Conservation (phyloP, 768 basidiomycete species). For the Lyophyllum atratum region DNA sequence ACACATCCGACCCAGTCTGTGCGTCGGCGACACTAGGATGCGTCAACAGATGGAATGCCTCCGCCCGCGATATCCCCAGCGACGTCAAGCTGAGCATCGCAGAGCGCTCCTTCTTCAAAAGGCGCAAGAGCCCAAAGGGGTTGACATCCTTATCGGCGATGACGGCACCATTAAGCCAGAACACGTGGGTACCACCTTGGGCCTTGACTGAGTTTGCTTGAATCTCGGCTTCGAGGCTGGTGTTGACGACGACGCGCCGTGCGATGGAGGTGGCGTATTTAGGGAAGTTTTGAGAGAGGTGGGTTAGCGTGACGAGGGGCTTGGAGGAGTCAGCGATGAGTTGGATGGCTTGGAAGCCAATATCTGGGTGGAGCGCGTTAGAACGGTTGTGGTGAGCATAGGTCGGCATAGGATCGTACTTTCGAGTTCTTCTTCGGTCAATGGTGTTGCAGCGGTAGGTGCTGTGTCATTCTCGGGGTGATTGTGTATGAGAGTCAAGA, state of each 20-base stretch:
- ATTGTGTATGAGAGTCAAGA: slow-evolving; percentile 39
- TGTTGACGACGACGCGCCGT: slow-evolving; percentile 61
- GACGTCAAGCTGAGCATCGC: slow-evolving; percentile 59
- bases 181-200: slow-evolving; percentile 52
- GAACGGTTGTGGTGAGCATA: slow-evolving; percentile 3
- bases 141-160: slow-evolving; percentile 66
- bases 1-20: slow-evolving; percentile 47
- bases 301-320: slow-evolving; percentile 57
- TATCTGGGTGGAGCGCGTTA: slow-evolving; percentile 34
- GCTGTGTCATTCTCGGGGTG: slow-evolving; percentile 41
- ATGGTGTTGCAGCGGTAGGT: slow-evolving; percentile 42
- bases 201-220: slow-evolving; percentile 54
- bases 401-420: slow-evolving; percentile 30
- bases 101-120: slow-evolving; percentile 71
- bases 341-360: slow-evolving; percentile 76
- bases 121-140: slow-evolving; percentile 70
- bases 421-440: slow-evolving; percentile 53
- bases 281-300: slow-evolving; percentile 87
- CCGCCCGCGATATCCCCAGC: slow-evolving; percentile 60
- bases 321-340: slow-evolving; percentile 64
- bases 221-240: slow-evolving; percentile 56
- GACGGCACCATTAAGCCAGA: slow-evolving; percentile 82
- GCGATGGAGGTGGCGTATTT: slow-evolving; percentile 77
- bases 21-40: slow-evolving; percentile 57
- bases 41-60: slow-evolving; percentile 76